Evolutionary conservation across 2,329 filamentous ascomycete genomes (phyloP).

Genomic region (Aspergillus intermedius): DNA sequence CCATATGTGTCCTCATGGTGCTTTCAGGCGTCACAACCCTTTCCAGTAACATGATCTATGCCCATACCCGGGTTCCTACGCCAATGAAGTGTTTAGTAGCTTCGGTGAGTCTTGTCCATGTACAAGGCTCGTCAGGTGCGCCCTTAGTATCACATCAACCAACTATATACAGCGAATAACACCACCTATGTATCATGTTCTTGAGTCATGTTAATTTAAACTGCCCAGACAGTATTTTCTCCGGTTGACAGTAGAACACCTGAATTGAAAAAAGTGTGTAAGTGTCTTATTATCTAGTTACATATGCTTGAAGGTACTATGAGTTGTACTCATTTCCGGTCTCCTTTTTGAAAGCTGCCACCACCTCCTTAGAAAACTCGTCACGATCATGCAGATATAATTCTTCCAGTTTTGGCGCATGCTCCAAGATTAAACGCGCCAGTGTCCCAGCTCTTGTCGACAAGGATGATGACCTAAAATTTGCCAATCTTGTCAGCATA

Average conservation of each 20-base stretch:
- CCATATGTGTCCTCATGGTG: neutral
- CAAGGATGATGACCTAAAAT: neutral
- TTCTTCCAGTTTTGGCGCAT: neutral
- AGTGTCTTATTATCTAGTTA: neutral
- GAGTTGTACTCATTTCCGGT: neutral
- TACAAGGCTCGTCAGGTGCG: neutral
- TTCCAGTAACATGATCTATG: neutral
- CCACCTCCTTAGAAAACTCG: neutral
- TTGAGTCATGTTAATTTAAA: neutral
- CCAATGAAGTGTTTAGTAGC: neutral
- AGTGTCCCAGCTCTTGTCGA: neutral
- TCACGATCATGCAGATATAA: neutral
- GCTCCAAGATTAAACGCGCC: neutral
- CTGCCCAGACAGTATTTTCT: neutral
- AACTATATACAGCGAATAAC: neutral
- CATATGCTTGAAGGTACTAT: neutral
- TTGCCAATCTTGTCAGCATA: neutral
- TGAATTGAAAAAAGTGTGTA: neutral
- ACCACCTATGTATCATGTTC: neutral
- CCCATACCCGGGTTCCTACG: neutral
- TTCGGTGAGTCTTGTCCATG: neutral
- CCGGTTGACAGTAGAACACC: neutral
- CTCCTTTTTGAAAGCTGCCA: neutral
- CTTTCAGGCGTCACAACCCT: neutral
- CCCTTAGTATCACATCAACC: neutral